These are phyloP conservation scores for Biscogniauxia mediterranea DNA, from an alignment of 2,329 filamentous ascomycete genomes.

Conservation along the genomic window DNA sequence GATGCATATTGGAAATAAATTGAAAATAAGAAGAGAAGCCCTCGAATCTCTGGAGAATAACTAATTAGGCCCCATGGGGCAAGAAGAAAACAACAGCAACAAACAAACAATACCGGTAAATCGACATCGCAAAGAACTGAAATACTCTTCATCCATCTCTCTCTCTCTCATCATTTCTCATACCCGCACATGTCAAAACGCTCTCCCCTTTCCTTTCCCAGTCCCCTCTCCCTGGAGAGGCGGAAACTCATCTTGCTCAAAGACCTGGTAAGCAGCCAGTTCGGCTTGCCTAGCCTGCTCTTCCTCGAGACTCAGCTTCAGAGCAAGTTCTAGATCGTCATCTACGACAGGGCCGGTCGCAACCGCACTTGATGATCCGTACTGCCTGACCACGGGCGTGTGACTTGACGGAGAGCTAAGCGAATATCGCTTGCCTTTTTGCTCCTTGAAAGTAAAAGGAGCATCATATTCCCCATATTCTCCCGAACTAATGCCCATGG, in stretches of 20 bases:
- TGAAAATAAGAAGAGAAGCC: neutral
- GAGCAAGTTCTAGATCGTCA: slow-evolving; percentile 59
- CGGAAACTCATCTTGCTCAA: slow-evolving; percentile 30
- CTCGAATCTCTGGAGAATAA: neutral
- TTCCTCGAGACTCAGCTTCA: slow-evolving; percentile 60
- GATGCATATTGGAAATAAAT: neutral
- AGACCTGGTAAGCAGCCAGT: slow-evolving; percentile 8
- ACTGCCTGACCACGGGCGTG: slow-evolving; percentile 33
- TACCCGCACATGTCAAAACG: slow-evolving; percentile 1
- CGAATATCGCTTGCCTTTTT: slow-evolving; percentile 38
- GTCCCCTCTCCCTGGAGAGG: slow-evolving; percentile 21
- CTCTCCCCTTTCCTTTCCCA: slow-evolving; percentile 27
- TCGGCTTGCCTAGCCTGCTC: slow-evolving; percentile 39
- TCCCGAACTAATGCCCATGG: slow-evolving; percentile 43
- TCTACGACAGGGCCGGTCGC: slow-evolving; percentile 35
- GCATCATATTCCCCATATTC: slow-evolving; percentile 53
- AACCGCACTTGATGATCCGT: slow-evolving; percentile 18
- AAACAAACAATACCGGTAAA: slow-evolving; percentile 2
- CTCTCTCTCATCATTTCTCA: neutral
- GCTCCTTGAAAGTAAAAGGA: slow-evolving; percentile 49
- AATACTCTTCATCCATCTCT: neutral
- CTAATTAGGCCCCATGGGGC: neutral
- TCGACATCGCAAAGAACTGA: slow-evolving; percentile 9
- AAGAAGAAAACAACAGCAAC: neutral
- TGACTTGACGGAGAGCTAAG: slow-evolving; percentile 37